Percentiles rank a stretch among this genome's conserved stretches.
Evolutionary conservation across 176 grass and related monocot genomes (phyloP).

Genomic region (Cenchrus fungigraminus): DNA sequence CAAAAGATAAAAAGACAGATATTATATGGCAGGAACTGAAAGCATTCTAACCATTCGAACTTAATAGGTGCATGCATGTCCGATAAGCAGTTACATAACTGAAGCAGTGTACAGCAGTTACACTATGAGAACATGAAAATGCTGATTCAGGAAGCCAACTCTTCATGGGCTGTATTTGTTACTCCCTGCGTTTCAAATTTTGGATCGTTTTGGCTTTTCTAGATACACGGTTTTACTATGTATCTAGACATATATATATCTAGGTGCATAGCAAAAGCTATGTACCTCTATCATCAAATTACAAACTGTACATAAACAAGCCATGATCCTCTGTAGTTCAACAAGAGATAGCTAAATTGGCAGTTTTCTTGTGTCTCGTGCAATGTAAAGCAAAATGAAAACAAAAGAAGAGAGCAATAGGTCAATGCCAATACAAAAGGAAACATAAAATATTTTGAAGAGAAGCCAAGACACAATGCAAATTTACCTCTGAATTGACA

Average conservation of each 20-base stretch:
- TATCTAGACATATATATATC: neutral
- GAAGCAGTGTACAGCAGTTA: neutral
- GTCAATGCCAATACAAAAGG: neutral
- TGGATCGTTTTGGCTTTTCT: too few species aligned
- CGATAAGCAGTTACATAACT: neutral
- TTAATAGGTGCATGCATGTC: conserved; percentile 3
- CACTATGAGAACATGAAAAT: conserved; percentile 20
- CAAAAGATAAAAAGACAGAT: neutral
- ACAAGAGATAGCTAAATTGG: neutral
- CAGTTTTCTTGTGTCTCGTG: conserved; percentile 21
- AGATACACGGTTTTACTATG: too few species aligned
- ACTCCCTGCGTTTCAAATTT: neutral
- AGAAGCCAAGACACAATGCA: neutral
- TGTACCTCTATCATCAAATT: neutral
- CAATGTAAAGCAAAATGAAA: conserved; percentile 36
- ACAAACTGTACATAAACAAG: conserved; percentile 14
- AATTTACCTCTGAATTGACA: conserved; percentile 77
- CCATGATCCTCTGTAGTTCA: neutral
- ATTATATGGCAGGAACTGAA: conserved; percentile 2
- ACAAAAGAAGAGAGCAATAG: conserved; percentile 6
- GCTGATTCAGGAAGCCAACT: conserved; percentile 5
- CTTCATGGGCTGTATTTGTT: neutral
- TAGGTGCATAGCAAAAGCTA: too few species aligned
- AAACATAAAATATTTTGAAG: conserved; percentile 16
- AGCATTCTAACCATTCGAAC: neutral